These are phyloP conservation scores for Paraurostyla sp. DNA, from an alignment of 73 alveolate species.

Conservation along the genomic window DNA sequence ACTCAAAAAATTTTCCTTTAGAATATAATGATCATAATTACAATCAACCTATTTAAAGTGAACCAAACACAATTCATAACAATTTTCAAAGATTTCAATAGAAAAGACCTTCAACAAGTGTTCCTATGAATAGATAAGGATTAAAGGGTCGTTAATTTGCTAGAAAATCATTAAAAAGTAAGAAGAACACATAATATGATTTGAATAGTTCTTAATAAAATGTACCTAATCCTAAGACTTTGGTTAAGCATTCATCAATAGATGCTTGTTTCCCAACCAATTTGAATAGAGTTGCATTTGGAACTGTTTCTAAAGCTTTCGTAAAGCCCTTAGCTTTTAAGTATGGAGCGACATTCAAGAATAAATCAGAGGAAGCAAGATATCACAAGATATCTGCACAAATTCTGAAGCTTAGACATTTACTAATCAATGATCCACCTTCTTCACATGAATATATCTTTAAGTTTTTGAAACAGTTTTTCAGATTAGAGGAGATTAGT, in stretches of 20 bases:
- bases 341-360: slow-evolving; percentile 9
- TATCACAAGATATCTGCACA: neutral
- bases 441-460: slow-evolving; percentile 39
- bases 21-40: neutral
- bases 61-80: neutral
- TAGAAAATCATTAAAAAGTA: neutral
- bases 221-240: neutral
- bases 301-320: slow-evolving; percentile 31
- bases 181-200: neutral
- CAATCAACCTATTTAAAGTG: neutral
- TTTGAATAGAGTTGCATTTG: slow-evolving; percentile 32
- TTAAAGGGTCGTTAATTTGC: neutral
- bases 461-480: slow-evolving; percentile 28
- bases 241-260: neutral
- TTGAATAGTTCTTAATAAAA: neutral
- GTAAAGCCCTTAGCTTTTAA: slow-evolving; percentile 34
- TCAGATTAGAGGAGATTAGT: slow-evolving; percentile 11
- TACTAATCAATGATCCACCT: slow-evolving; percentile 45
- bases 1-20: neutral
- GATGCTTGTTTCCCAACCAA: slow-evolving; percentile 27
- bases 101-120: neutral
- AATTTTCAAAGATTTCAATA: neutral
- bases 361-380: slow-evolving; percentile 31
- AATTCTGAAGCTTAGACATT: slow-evolving; percentile 25
- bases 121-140: neutral